phyloP scores from a whole-genome alignment of 1,284 basidiomycete genomes.

The Salmacisia buchloeana region DNA sequence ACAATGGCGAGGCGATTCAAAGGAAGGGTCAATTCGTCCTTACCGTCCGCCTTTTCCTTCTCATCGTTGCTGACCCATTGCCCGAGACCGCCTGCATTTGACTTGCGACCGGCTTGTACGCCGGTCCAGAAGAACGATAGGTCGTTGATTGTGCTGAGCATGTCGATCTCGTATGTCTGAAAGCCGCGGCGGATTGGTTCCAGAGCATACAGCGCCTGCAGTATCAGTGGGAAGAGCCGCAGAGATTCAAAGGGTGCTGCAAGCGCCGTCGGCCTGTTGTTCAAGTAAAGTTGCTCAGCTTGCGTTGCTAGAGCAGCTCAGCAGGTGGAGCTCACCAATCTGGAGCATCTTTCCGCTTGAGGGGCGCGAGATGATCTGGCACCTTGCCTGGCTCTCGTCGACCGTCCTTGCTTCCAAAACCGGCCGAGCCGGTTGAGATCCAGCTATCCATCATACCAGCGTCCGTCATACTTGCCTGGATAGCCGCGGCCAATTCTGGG shows the following conservation, averaged over 20 bases:
- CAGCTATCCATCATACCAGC: background rate
- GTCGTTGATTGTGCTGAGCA: background rate
- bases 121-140: background rate
- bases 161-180: conserved; percentile 1
- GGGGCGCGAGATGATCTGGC: background rate
- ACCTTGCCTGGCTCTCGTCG: background rate
- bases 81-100: background rate
- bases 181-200: background rate
- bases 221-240: background rate
- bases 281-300: background rate
- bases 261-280: background rate
- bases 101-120: background rate
- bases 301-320: too few species aligned
- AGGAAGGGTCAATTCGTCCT: background rate
- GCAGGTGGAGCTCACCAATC: background rate
- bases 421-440: background rate
- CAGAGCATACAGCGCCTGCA: conserved; percentile 1
- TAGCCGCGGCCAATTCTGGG: background rate
- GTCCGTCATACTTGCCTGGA: conserved; percentile 3
- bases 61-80: background rate
- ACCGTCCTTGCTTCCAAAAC: background rate
- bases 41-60: background rate
- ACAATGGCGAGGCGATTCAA: background rate
- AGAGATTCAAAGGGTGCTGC: background rate
- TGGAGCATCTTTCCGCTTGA: background rate